These are phyloP conservation scores for Pseudoscleropodium purum DNA, from an alignment of 225 moss, liverwort and hornwort species.

Conservation along the genomic window DNA sequence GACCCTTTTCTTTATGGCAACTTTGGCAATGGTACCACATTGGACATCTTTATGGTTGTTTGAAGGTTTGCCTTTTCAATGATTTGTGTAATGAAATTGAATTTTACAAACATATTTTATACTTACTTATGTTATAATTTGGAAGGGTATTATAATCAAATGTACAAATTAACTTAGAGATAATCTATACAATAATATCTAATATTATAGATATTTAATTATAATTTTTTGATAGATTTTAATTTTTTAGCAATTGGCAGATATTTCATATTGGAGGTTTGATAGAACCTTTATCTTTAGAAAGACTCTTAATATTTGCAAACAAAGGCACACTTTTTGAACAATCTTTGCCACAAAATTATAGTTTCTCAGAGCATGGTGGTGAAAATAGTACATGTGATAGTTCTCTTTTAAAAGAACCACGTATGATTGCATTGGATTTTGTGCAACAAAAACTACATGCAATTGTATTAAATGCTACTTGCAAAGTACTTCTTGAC, in stretches of 20 bases:
- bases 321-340: conserved; percentile 27
- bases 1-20: conserved; percentile 65
- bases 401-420: conserved; percentile 26
- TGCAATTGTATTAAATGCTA: background rate
- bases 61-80: conserved; percentile 37
- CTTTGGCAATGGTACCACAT: conserved; percentile 59
- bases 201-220: background rate
- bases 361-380: conserved; percentile 34
- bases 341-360: conserved; percentile 3
- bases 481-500: conserved; percentile 6
- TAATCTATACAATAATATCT: background rate
- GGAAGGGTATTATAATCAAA: background rate
- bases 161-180: too few species aligned
- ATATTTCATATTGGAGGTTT: conserved; percentile 27
- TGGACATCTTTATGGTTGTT: conserved; percentile 57
- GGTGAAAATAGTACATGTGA: conserved; percentile 46
- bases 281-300: conserved; percentile 18
- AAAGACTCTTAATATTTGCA: conserved; percentile 25
- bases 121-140: background rate
- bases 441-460: conserved; percentile 45
- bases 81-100: background rate
- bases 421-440: conserved; percentile 3
- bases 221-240: background rate
- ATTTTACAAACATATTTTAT: too few species aligned
- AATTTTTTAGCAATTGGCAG: background rate